Conservation (phyloP, 129 eudicot genomes). For the Gnaphalium uliginosum region DNA sequence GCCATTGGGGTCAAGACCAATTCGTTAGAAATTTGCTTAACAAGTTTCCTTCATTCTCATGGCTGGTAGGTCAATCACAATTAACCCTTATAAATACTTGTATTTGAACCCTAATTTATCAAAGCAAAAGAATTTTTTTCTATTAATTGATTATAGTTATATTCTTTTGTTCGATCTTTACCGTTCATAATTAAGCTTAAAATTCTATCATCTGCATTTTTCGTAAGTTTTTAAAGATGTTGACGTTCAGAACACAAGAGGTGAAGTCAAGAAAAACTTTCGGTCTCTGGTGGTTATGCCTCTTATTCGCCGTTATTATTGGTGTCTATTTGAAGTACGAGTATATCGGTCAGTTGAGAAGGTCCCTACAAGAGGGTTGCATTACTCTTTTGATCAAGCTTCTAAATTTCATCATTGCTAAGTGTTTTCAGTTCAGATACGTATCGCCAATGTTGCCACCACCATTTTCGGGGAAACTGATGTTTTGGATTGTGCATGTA, state of each 20-base stretch:
- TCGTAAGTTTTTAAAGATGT: not conserved
- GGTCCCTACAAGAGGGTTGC: conserved; percentile 14
- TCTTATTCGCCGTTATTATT: not conserved
- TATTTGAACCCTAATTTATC: not conserved
- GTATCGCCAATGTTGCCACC: conserved; percentile 23
- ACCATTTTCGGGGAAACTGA: conserved; percentile 7
- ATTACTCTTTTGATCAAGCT: conserved; percentile 28
- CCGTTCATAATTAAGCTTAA: too few species aligned
- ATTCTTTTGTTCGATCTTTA: too few species aligned
- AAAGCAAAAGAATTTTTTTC: too few species aligned
- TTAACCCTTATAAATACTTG: conserved; percentile 7
- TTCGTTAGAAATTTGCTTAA: conserved; percentile 9
- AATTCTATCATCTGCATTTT: not conserved
- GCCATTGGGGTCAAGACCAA: too few species aligned
- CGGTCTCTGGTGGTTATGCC: not conserved
- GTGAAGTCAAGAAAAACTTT: not conserved
- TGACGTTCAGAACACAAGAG: not conserved
- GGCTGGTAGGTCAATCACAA: not conserved
- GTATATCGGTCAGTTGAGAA: conserved; percentile 10
- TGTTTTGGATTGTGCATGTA: conserved; percentile 32
- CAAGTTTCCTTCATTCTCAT: conserved; percentile 16
- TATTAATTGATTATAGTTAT: too few species aligned
- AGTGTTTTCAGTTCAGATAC: conserved; percentile 31
- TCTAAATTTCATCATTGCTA: conserved; percentile 35
- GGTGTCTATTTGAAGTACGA: not conserved